Conservation (phyloP, 805 yeast species). For the Wickerhamiella vanderwaltii region DNA sequence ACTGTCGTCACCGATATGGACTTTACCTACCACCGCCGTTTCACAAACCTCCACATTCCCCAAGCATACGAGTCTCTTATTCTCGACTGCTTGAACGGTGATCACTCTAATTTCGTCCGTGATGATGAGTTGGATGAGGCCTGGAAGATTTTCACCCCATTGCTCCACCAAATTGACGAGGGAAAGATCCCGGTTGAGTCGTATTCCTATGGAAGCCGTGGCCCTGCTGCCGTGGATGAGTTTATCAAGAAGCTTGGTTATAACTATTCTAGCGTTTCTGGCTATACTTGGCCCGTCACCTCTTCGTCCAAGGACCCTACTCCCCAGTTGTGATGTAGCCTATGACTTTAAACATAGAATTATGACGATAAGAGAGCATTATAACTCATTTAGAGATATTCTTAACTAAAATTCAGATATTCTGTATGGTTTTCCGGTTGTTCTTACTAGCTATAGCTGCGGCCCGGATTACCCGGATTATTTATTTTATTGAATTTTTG, state of each 20-base stretch:
- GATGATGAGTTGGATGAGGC: conserved; percentile 92
- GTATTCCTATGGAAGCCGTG: conserved; percentile 86
- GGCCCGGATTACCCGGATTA: no score
- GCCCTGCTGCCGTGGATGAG: conserved; percentile 54
- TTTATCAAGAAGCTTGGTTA: conserved; percentile 65
- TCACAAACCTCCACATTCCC: conserved; percentile 84
- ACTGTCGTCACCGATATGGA: conserved; percentile 84
- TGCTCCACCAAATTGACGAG: conserved; percentile 67
- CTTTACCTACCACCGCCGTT: conserved; percentile 70
- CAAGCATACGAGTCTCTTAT: conserved; percentile 96
- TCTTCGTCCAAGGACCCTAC: conserved; percentile 6
- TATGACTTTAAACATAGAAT: no score
- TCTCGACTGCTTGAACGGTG: conserved; percentile 79
- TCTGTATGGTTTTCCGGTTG: no score
- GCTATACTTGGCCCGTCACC: conserved; percentile 77
- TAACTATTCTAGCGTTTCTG: conserved; percentile 45
- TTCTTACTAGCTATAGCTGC: no score
- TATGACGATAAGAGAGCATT: no score
- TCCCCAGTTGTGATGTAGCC: conserved; percentile 5
- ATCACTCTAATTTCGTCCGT: conserved; percentile 94
- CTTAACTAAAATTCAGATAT: no score
- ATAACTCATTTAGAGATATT: no score
- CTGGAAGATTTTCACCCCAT: conserved; percentile 89
- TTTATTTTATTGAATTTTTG: no score
- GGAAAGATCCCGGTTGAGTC: conserved; percentile 43